Conservation (phyloP, 345 rosid species). For the Psidium guajava region DNA sequence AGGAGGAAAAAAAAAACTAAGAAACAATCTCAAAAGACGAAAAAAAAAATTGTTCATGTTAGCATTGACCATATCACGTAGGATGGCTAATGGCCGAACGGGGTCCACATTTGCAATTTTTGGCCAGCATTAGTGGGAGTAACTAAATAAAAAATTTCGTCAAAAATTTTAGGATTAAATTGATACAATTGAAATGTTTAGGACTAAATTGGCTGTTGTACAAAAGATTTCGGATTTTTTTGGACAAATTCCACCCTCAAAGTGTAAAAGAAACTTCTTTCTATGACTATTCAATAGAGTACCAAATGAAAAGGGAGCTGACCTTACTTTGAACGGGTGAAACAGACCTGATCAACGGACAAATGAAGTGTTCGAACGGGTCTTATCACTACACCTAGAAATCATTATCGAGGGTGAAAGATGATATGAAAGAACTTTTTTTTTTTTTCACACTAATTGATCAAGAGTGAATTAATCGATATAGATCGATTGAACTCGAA, state of each 20-base stretch:
- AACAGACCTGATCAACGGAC: not conserved
- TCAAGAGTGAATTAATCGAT: not conserved
- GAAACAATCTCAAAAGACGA: too few species aligned
- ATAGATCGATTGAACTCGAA: not conserved
- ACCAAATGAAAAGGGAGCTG: not conserved
- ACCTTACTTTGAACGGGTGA: not conserved
- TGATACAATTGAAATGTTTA: too few species aligned
- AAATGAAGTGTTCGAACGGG: not conserved
- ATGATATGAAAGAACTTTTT: not conserved
- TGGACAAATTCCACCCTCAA: not conserved
- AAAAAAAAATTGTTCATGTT: too few species aligned
- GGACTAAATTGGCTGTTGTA: too few species aligned
- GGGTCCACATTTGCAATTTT: too few species aligned
- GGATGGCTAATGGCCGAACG: too few species aligned
- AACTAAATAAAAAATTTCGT: too few species aligned
- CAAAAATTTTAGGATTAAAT: too few species aligned
- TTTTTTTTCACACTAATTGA: not conserved
- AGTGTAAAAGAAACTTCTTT: not conserved
- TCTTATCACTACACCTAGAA: not conserved
- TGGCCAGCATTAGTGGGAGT: too few species aligned
- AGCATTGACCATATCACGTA: rapidly evolving
- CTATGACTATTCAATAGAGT: not conserved
- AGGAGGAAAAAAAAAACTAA: not conserved
- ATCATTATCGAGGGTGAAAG: not conserved
- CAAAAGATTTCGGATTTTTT: too few species aligned